phyloP scores from a whole-genome alignment of 805 yeast genomes.

The Wickerhamiella occidentalis region DNA sequence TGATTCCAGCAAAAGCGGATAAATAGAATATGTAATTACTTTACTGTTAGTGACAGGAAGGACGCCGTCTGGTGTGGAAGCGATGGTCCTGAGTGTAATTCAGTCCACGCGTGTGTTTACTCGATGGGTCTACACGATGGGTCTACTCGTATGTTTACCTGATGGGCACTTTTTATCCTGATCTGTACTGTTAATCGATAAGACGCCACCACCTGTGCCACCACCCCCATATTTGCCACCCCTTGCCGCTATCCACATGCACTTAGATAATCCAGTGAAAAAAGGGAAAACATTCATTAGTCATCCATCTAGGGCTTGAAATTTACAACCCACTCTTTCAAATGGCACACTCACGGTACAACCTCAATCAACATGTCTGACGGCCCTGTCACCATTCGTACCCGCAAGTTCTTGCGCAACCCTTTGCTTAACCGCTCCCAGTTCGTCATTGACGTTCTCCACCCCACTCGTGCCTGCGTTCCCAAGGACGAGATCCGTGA shows the following conservation, averaged over 20 bases:
- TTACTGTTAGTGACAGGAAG: too few species aligned
- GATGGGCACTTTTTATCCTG: too few species aligned
- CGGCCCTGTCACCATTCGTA: constrained; percentile 94
- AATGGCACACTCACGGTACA: constrained; percentile 5
- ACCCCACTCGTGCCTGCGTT: constrained; percentile 98
- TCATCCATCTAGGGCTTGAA: background rate
- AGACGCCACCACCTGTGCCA: background rate
- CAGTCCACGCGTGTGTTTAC: too few species aligned
- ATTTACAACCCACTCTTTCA: constrained; percentile 5
- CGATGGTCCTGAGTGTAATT: too few species aligned
- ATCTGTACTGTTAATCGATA: background rate
- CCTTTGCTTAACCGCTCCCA: constrained; percentile 99
- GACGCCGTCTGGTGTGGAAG: too few species aligned
- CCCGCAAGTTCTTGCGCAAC: constrained; percentile 98
- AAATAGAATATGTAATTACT: background rate
- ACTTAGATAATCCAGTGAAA: too few species aligned
- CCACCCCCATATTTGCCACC: too few species aligned
- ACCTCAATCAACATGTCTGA: constrained; percentile 48
- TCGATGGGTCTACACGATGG: too few species aligned
- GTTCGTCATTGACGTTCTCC: constrained; percentile 98
- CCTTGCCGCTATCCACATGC: too few species aligned
- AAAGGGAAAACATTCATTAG: too few species aligned
- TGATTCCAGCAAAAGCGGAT: background rate
- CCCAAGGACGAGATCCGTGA: constrained; percentile 99
- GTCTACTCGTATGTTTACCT: too few species aligned